Evolutionary conservation across 306 rosid genomes (phyloP), one percentile per base, ranked within the genome.

Genomic region (Rosa multiflora): DNA sequence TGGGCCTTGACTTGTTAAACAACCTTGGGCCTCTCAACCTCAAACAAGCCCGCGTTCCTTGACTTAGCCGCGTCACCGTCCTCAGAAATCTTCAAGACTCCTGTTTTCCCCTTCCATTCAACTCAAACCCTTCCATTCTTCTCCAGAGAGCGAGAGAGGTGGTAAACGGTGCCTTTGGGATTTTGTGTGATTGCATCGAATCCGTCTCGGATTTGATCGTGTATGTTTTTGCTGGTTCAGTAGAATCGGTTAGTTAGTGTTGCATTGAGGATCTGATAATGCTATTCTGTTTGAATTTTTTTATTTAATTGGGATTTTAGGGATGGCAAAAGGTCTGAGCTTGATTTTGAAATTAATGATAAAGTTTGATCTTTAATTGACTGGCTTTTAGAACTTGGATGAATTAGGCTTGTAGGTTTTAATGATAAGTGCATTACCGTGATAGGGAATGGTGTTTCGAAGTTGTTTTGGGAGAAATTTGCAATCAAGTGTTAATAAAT

Each of bases 191-290:
- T 75, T 52, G 62, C 42, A 64, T 73, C 59, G 48, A 56, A 44
- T n/a, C 73, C 48, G 21, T 39, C 21, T 47, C 49, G 32, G 23
- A 21, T 29, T 61, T 47, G 53, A 62, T 67, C 29, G 18, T 55
- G 17, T 32, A 5, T 80, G 10, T 4, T 18, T 48, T 20, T 8
- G 12, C 2, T 17, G 26, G 59, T 10, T 56, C 8, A 44, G 62
- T 13, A 5, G 5, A 43, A 32, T 3, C 37, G 18, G 77, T 14
- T 39, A 42, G 11, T 56, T 78, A 26, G 70, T 70, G 59, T 55
- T 62, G 69, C 12, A 37, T 29, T 21, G 35, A 20, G 51, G 82
- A 29, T 71, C 71, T 59, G 71, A 47, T 55, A 1, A 78, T 68
- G 10, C 12, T 32, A 58, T 46, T 46, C 20, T 18, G 67, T 68